These are phyloP conservation scores for Zoysia matrella DNA, from an alignment of 202 grass and related monocot species.

Conservation along the genomic window DNA sequence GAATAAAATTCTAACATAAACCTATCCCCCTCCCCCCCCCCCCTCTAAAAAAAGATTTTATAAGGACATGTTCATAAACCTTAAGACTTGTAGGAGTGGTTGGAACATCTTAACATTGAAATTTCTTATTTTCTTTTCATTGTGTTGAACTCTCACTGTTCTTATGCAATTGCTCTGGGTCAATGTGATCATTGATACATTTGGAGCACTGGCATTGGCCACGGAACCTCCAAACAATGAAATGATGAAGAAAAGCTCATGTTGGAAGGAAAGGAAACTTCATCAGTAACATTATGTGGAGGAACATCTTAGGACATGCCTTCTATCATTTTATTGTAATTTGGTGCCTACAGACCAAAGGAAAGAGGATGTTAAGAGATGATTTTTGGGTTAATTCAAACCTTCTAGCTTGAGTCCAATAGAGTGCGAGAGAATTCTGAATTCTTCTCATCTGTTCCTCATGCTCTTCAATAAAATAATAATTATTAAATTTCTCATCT, in stretches of 20 bases:
- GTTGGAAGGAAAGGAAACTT: slow-evolving; percentile 82
- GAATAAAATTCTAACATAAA: neutral
- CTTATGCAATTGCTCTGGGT: slow-evolving; percentile 54
- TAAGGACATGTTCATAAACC: neutral
- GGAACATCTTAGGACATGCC: no score
- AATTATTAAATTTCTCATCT: no score
- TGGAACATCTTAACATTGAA: neutral
- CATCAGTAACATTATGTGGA: no score
- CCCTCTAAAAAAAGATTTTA: no score
- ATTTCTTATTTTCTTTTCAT: neutral
- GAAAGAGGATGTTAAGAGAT: slow-evolving; percentile 57
- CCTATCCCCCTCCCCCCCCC: no score
- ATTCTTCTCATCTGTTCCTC: no score
- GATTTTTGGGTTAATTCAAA: no score
- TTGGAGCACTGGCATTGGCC: slow-evolving; percentile 94
- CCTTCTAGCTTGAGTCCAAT: no score
- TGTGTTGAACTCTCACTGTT: slow-evolving; percentile 6
- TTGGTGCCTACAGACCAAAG: slow-evolving; percentile 87
- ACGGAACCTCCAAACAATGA: slow-evolving; percentile 91
- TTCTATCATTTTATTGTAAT: no score
- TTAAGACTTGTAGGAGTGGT: neutral
- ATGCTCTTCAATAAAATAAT: no score
- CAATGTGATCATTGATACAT: slow-evolving; percentile 99
- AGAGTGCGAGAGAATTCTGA: no score
- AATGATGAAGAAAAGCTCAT: slow-evolving; percentile 79